Conservation (phyloP, 805 yeast genomes). For the Torulaspora quercuum region DNA sequence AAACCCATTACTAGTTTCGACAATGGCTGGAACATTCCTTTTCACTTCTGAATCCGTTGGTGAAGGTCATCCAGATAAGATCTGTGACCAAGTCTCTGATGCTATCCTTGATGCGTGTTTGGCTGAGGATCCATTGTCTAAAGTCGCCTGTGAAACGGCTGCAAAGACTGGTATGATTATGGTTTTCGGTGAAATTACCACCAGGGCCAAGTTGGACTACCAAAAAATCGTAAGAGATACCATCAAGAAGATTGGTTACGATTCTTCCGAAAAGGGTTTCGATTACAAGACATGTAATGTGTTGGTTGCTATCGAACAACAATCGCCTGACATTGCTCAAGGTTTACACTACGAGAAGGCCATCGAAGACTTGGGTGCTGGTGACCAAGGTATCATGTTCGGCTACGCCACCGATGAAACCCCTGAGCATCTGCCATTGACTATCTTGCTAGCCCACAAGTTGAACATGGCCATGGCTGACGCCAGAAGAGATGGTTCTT, state of each 20-base stretch:
- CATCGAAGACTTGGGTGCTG: conserved; percentile 98
- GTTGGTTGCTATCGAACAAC: conserved; percentile 98
- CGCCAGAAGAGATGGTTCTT: conserved; percentile 94
- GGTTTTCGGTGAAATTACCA: conserved; percentile 99
- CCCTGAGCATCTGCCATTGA: conserved; percentile 94
- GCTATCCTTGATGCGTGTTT: conserved; percentile 98
- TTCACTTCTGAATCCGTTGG: conserved; percentile 89
- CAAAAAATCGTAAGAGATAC: conserved; percentile 98
- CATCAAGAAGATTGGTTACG: conserved; percentile 97
- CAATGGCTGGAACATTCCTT: conserved; percentile 47
- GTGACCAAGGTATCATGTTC: conserved; percentile 99
- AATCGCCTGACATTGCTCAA: conserved; percentile 98
- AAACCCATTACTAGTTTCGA: neutral
- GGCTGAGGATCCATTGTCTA: conserved; percentile 91
- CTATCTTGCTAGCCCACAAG: conserved; percentile 90
- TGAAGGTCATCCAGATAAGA: conserved; percentile 93
- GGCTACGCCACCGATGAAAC: conserved; percentile 99
- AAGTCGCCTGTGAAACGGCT: conserved; percentile 99
- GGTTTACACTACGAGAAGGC: conserved; percentile 96
- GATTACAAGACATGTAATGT: conserved; percentile 99
- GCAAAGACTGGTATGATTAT: conserved; percentile 99
- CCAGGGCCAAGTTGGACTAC: conserved; percentile 91
- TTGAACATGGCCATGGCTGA: conserved; percentile 94
- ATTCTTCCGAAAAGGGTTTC: conserved; percentile 91
- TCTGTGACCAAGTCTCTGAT: conserved; percentile 98